Percentiles rank a stretch among this genome's conserved stretches.
These are phyloP conservation scores for Stemphylium beticola DNA, from an alignment of 2,329 filamentous ascomycete species.

Conservation along the genomic window DNA sequence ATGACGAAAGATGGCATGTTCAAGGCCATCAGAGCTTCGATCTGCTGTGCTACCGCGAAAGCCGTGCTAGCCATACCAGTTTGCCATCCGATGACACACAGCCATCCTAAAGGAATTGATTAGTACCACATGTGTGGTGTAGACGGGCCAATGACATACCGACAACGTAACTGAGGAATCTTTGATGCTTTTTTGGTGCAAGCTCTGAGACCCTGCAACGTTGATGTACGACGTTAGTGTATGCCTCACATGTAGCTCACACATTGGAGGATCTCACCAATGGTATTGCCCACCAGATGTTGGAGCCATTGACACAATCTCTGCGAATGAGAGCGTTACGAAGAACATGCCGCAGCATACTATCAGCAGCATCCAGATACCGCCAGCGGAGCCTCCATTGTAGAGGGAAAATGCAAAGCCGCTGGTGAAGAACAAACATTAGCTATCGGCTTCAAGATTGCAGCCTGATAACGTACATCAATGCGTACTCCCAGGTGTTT, in stretches of 20 bases:
- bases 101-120: slow-evolving; percentile 41
- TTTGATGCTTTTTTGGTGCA: slow-evolving; percentile 46
- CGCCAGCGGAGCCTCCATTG: slow-evolving; percentile 39
- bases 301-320: slow-evolving; percentile 48
- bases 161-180: slow-evolving; percentile 48
- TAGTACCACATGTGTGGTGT: background rate
- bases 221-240: too few species aligned
- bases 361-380: slow-evolving; percentile 39
- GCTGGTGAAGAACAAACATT: slow-evolving; percentile 20
- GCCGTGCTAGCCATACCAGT: slow-evolving; percentile 31
- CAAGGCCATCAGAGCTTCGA: slow-evolving; percentile 40
- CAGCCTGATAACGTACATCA: slow-evolving; percentile 8
- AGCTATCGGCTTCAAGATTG: slow-evolving; percentile 11
- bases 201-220: slow-evolving; percentile 48
- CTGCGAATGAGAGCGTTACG: slow-evolving; percentile 33
- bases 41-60: slow-evolving; percentile 20
- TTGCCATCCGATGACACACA: slow-evolving; percentile 49
- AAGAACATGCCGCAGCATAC: slow-evolving; percentile 32
- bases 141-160: slow-evolving; percentile 42
- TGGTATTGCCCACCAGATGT: slow-evolving; percentile 44
- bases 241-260: too few species aligned
- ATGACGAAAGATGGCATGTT: slow-evolving; percentile 44
- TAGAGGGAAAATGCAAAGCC: slow-evolving; percentile 29
- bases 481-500: slow-evolving; percentile 21
- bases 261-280: too few species aligned